These are phyloP conservation scores for Bonnemaisonia californica DNA, from an alignment of 31 red algal genomes.

Conservation along the genomic window DNA sequence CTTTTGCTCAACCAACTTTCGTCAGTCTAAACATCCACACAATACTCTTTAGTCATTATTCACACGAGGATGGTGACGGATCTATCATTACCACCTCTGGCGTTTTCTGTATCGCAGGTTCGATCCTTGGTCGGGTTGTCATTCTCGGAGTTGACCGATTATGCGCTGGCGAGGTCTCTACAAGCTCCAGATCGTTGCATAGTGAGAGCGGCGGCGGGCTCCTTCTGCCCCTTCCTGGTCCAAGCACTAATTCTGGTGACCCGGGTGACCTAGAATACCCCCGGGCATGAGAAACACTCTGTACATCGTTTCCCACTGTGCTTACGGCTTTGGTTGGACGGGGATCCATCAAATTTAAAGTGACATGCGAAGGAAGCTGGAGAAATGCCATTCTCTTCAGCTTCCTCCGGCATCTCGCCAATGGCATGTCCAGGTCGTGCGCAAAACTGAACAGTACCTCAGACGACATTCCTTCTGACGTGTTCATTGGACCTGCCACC, in stretches of 20 bases:
- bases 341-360: not conserved
- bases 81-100: not conserved
- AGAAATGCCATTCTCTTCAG: slow-evolving; percentile 4
- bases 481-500: not conserved
- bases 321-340: not conserved
- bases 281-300: not conserved
- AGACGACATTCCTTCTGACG: not conserved
- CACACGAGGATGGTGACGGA: not conserved
- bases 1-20: too few species aligned
- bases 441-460: not conserved
- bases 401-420: slow-evolving; percentile 4
- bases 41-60: too few species aligned
- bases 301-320: not conserved
- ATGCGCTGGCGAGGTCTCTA: not conserved
- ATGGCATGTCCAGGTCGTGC: not conserved
- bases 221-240: not conserved
- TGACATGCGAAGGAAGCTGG: not conserved
- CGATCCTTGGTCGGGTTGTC: too few species aligned
- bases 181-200: not conserved
- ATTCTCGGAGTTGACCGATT: not conserved
- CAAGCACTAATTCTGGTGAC: not conserved
- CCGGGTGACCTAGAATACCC: too few species aligned
- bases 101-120: not conserved
- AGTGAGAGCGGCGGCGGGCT: not conserved
- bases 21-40: too few species aligned